phyloP scores from a whole-genome alignment of 108 stramenopile genomes.

The Parmales sp. region DNA sequence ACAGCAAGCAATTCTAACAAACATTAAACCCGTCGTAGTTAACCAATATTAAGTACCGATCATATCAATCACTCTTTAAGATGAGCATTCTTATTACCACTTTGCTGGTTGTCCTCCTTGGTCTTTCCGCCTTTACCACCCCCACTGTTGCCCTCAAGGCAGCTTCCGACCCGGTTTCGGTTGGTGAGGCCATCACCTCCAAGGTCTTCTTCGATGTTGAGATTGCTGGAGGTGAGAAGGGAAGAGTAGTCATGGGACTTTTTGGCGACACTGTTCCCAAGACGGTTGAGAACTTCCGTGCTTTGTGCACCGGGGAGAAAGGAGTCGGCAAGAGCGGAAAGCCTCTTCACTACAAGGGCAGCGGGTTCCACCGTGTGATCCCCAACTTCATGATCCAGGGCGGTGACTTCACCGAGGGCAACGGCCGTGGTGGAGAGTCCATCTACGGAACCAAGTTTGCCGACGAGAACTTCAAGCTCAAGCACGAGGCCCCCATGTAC shows the following conservation, averaged over 20 bases:
- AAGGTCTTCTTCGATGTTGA: constrained; percentile 85
- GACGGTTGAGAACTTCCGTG: constrained; percentile 74
- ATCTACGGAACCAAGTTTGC: constrained; percentile 82
- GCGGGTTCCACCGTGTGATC: constrained; percentile 76
- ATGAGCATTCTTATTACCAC: too few species aligned
- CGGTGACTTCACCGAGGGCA: constrained; percentile 86
- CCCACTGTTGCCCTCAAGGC: neutral
- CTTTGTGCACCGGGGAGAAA: constrained; percentile 57
- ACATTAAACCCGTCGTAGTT: too few species aligned
- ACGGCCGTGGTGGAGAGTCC: constrained; percentile 66
- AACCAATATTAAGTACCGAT: too few species aligned
- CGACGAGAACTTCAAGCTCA: constrained; percentile 76
- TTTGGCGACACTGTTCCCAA: constrained; percentile 87
- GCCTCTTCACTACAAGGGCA: constrained; percentile 48
- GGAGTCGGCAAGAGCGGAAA: constrained; percentile 52
- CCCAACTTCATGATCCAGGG: constrained; percentile 77
- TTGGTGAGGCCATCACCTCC: too few species aligned
- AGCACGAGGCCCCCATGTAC: constrained; percentile 59
- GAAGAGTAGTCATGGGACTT: constrained; percentile 86
- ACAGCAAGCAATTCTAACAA: too few species aligned
- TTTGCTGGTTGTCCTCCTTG: neutral
- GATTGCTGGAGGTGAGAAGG: constrained; percentile 75
- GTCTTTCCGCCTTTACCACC: neutral
- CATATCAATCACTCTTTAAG: too few species aligned
- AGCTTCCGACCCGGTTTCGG: neutral